Percentiles rank a stretch among this genome's conserved stretches.
These are phyloP conservation scores for Triangularia verruculosa DNA, from an alignment of 2,329 filamentous ascomycete genomes.

Conservation along the genomic window DNA sequence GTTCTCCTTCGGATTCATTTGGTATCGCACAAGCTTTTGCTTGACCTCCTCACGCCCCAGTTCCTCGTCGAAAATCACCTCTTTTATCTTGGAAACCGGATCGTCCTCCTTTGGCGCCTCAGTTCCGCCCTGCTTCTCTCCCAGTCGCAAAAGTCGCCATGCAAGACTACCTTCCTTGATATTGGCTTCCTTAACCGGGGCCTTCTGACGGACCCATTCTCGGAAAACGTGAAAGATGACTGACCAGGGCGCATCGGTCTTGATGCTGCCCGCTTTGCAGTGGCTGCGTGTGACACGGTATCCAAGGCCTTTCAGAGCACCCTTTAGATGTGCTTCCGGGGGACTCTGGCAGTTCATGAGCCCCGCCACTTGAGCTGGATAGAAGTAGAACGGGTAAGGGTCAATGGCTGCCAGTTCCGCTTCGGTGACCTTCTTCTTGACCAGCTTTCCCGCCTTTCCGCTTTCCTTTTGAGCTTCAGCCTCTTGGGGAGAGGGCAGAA, in stretches of 20 bases:
- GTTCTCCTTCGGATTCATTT: constrained; percentile 83
- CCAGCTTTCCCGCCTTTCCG: constrained; percentile 17
- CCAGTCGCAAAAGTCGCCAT: constrained; percentile 61
- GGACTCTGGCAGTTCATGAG: constrained; percentile 77
- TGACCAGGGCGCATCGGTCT: constrained; percentile 88
- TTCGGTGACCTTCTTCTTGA: constrained; percentile 29
- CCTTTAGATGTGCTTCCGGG: constrained; percentile 73
- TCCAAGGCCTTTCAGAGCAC: constrained; percentile 76
- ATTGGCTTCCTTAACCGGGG: constrained; percentile 70
- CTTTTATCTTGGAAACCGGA: constrained; percentile 28
- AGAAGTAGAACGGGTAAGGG: constrained; percentile 81
- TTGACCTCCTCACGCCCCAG: constrained; percentile 68
- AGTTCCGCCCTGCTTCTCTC: constrained; percentile 30
- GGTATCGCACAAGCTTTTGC: constrained; percentile 78
- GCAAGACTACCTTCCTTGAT: constrained; percentile 70
- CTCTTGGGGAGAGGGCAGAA: constrained; percentile 35
- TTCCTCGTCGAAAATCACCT: constrained; percentile 69
- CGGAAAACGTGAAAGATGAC: constrained; percentile 91
- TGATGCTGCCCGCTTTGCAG: constrained; percentile 83
- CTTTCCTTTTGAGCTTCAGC: constrained; percentile 38
- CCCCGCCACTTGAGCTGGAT: constrained; percentile 70
- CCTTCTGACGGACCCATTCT: constrained; percentile 82
- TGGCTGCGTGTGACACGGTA: constrained; percentile 85
- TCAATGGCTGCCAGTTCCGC: constrained; percentile 64
- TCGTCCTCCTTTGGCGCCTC: constrained; percentile 29